Evolutionary conservation across 495 filamentous ascomycete genomes (phyloP), one percentile per base, ranked within the genome.

Genomic region (Annulohypoxylon stygium): DNA sequence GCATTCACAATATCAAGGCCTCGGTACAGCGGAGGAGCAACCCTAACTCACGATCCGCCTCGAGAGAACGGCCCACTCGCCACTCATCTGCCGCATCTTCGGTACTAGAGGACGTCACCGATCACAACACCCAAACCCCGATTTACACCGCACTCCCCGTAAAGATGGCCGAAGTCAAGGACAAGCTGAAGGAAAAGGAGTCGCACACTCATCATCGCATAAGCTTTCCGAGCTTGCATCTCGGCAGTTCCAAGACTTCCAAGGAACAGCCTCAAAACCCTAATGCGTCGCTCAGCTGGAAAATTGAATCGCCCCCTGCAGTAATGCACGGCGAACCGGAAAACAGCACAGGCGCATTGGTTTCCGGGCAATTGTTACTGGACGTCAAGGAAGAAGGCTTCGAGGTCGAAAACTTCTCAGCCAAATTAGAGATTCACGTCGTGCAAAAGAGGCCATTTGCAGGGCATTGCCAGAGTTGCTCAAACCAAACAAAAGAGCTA

Each of bases 301-400:
- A 89, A 39, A 92, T 98, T 64, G 96, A 99, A 83, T 97, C 93
- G 2, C 93, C 96, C 0, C 96, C 96, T 1, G 83, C 95, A 9
- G 88, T 97, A 14, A 91, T 97, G 82, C 94, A 95, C 75, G 94
- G 93, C 18, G 83, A 86, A 7, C 85, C 93, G 1, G 85, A 90
- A 54, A 87, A 86, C 71, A 97, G 94, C 25, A 92, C 90, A 6
- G 96, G 96, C 60, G 94, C 96, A 6, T 82, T 99, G 41, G 88
- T 98, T 45, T 97, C 93, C 1, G 95, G 94, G 43, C 93, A 93
- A 65, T 82, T 98, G 68, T 87, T 90, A 65, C 78, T 97, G n/a
- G 80, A 86, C 30, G 85, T 97, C 76, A 83, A 86, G 47, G 90
- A 93, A 43, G 82, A 88, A 1, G 79, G 81, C 4, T 80, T 94